Conservation (phyloP, 2,329 filamentous ascomycete genomes). For the Xylariaceae sp. region DNA sequence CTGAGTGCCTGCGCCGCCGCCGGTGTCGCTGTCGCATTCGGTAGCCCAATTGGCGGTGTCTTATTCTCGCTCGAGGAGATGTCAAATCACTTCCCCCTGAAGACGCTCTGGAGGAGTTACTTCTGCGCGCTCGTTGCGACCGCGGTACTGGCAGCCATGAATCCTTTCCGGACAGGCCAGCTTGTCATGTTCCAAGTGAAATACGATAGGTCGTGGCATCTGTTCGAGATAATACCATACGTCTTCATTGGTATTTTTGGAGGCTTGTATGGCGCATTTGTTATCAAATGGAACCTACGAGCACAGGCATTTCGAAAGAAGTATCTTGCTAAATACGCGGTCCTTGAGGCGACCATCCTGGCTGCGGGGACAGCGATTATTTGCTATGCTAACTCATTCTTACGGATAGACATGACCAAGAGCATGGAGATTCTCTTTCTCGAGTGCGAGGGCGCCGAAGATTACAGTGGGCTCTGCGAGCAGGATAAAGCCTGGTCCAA, state of each 20-base stretch:
- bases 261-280: constrained; percentile 89
- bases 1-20: constrained; percentile 91
- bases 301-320: constrained; percentile 91
- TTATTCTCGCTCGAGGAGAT: constrained; percentile 97
- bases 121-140: constrained; percentile 96
- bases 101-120: constrained; percentile 97
- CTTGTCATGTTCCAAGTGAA: constrained; percentile 98
- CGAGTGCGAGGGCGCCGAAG: constrained; percentile 83
- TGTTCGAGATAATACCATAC: constrained; percentile 93
- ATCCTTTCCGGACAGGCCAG: constrained; percentile 93
- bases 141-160: constrained; percentile 88
- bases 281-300: constrained; percentile 95
- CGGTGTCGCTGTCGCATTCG: constrained; percentile 93
- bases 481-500: constrained; percentile 68
- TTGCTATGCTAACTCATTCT: constrained; percentile 94
- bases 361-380: constrained; percentile 80
- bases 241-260: constrained; percentile 88
- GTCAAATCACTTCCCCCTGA: constrained; percentile 91
- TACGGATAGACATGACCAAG: constrained; percentile 97
- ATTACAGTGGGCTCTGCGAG: constrained; percentile 88
- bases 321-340: constrained; percentile 76
- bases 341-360: constrained; percentile 79
- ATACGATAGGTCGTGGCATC: constrained; percentile 96
- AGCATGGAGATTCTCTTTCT: constrained; percentile 97
- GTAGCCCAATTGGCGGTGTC: constrained; percentile 93